Evolutionary conservation across 2,329 filamentous ascomycete genomes (phyloP).

Genomic region (Alternaria gaisen): DNA sequence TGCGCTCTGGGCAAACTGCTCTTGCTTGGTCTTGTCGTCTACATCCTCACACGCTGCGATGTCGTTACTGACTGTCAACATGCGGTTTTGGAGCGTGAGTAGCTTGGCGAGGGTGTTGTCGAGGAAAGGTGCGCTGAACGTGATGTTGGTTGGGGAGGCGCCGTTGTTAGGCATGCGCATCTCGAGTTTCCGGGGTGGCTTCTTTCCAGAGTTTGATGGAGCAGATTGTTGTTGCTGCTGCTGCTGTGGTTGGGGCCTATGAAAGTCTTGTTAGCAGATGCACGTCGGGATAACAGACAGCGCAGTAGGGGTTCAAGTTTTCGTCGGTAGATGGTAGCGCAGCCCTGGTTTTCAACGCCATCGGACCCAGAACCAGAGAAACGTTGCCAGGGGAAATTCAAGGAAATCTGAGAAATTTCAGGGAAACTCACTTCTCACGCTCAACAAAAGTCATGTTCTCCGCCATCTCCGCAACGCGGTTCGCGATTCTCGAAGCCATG

Average conservation of each 20-base stretch:
- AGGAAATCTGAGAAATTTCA: neutral
- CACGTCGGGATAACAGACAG: neutral
- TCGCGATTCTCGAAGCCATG: constrained; percentile 61
- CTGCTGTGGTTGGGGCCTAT: constrained; percentile 36
- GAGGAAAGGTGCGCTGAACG: constrained; percentile 62
- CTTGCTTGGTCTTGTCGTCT: constrained; percentile 58
- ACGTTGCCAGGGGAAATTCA: neutral
- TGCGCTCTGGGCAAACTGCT: constrained; percentile 60
- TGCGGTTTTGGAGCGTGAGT: constrained; percentile 59
- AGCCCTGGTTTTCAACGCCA: constrained; percentile 18
- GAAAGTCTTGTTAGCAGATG: constrained; percentile 19
- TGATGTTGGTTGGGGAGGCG: constrained; percentile 51
- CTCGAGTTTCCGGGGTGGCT: constrained; percentile 60
- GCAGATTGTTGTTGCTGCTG: constrained; percentile 27
- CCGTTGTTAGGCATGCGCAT: constrained; percentile 55
- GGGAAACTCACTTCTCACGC: constrained; percentile 47
- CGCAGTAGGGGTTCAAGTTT: neutral
- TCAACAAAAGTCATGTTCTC: constrained; percentile 63
- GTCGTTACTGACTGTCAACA: constrained; percentile 59
- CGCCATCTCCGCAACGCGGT: constrained; percentile 62
- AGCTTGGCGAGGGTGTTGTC: constrained; percentile 63
- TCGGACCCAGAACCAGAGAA: constrained; percentile 13
- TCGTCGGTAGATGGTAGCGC: neutral
- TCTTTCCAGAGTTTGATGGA: constrained; percentile 42
- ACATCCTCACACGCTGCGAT: constrained; percentile 57